A percentile compares a stretch with the other conserved stretches of the same genome.
Conservation (phyloP, 129 eudicot species). For the Tagetes patula region DNA sequence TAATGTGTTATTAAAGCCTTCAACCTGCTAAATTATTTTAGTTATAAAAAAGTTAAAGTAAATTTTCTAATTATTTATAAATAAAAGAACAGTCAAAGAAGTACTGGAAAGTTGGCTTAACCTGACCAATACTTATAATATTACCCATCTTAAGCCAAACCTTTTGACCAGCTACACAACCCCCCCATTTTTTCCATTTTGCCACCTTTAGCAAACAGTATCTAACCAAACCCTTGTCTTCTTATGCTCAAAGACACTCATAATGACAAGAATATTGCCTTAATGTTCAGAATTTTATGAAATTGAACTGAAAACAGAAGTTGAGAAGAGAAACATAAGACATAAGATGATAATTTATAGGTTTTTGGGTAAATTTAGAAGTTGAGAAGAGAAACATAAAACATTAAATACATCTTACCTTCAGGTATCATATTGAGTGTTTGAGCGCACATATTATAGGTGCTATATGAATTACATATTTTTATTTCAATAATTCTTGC, state of each 20-base stretch:
- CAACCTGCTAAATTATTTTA: background rate
- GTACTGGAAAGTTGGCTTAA: background rate
- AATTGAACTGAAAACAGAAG: background rate
- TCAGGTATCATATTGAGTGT: background rate
- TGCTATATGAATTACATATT: background rate
- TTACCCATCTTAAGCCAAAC: background rate
- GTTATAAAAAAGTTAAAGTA: background rate
- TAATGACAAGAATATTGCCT: background rate
- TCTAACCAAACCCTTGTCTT: background rate
- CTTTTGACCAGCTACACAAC: background rate
- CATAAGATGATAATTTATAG: background rate
- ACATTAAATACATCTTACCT: background rate
- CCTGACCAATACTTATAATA: background rate
- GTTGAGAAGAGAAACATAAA: no score
- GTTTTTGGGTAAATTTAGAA: background rate
- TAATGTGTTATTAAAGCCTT: background rate
- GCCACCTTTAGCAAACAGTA: background rate
- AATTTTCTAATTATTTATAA: background rate
- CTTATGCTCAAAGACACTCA: background rate
- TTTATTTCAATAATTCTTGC: background rate
- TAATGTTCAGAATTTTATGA: background rate
- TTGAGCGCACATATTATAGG: background rate
- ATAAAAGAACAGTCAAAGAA: background rate
- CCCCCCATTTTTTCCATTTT: background rate
- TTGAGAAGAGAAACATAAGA: background rate